Evolutionary conservation across 1,284 basidiomycete species (phyloP), one percentile per base, ranked within the genome.

Genomic region (Marasmius sp.): DNA sequence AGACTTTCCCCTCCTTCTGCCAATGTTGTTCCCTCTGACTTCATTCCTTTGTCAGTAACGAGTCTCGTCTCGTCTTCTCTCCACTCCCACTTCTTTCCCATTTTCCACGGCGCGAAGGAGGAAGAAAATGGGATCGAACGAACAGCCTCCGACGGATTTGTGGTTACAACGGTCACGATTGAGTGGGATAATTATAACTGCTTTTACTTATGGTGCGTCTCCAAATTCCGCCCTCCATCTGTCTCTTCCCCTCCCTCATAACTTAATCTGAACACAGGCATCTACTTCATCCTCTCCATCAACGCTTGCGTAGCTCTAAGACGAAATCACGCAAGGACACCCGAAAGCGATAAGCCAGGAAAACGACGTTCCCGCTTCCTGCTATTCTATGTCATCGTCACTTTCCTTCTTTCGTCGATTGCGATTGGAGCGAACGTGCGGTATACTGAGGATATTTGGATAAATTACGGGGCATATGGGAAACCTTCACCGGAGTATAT

Each of bases 381-480:
- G 6, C 47, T 62, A 6, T 14, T 37, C 27, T 67, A 67, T 51
- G 59, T 75, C 20, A 56, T 57, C 33, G 59, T 68, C 41, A 74
- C 73, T 1, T 76, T 75, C 53, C 12, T 62, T 12, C 69, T 76
- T n/a, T 72, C 65, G 14, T 71, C 75, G 0, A 48, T 75, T 10
- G 66, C 66, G 12, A 67, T 73, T 16, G 70, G 68, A 8, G 70
- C 59, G 10, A 74, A 76, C 56, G 66, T 66, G 2, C 66, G 61
- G 53, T 75, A 69, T 57, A 75, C 68, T 16, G 65, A 76, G 54
- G 68, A 74, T 67, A 72, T 76, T 50, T 75, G 73, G 72, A 72
- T 75, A 14, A 67, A 75, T 52, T 38, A 71, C 34, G 60, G 68
- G 33, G 27, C 64, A 12, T 65, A 14, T 52, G 71, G 62, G n/a